phyloP scores from a whole-genome alignment of 2,329 filamentous ascomycete genomes.

The Albophoma yamanashiensis region DNA sequence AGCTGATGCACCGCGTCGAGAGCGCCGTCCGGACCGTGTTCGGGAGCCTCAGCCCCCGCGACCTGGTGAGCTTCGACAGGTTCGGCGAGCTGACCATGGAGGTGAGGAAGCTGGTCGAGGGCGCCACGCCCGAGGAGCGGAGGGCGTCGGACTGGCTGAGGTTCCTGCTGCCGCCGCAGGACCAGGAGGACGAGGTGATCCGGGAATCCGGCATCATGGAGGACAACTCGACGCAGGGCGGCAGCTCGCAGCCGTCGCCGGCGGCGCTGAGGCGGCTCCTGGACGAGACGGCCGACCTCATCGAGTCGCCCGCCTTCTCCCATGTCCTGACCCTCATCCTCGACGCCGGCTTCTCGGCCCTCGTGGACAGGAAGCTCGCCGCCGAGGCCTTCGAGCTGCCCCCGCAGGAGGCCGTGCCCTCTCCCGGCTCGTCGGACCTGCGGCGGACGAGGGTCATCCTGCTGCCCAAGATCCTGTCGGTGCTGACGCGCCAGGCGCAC shows the following conservation, averaged over 20 bases:
- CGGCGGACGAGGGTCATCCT: conserved; percentile 50
- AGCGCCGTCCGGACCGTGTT: conserved; percentile 84
- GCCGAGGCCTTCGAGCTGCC: conserved; percentile 61
- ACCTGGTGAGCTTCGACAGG: conserved; percentile 71
- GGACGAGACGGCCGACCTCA: conserved; percentile 90
- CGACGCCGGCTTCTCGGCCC: conserved; percentile 73
- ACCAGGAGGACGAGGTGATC: conserved; percentile 75
- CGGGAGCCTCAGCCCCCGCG: conserved; percentile 76
- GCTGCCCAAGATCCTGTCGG: conserved; percentile 79
- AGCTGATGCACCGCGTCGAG: conserved; percentile 72
- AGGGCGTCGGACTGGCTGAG: conserved; percentile 59
- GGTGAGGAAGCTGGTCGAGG: conserved; percentile 78
- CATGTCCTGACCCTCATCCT: conserved; percentile 79
- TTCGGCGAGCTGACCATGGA: conserved; percentile 74
- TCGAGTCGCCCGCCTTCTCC: conserved; percentile 86
- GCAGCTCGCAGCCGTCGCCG: conserved; percentile 32
- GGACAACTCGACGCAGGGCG: conserved; percentile 27
- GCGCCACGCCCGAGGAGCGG: conserved; percentile 32
- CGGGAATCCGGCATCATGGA: conserved; percentile 71
- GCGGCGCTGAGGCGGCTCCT: conserved; percentile 68
- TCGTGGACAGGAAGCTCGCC: conserved; percentile 75
- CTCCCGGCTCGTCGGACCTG: conserved; percentile 38
- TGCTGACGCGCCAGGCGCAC: conserved; percentile 85
- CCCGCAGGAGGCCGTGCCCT: conserved; percentile 23
- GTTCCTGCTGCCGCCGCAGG: conserved; percentile 69